phyloP scores from a whole-genome alignment of 305 asterid species.

The Fraxinus sp. region DNA sequence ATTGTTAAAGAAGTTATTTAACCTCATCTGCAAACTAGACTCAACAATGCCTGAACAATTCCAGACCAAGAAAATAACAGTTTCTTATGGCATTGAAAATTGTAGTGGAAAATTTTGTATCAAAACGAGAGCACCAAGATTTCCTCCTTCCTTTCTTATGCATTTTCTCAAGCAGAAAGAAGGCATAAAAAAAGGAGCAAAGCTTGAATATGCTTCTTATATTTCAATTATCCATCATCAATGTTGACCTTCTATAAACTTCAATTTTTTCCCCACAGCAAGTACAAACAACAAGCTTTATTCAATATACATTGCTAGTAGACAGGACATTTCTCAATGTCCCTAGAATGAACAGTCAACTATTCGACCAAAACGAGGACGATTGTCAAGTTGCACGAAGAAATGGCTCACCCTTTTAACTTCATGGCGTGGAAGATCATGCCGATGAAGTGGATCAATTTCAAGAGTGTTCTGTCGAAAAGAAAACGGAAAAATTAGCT shows the following conservation, averaged over 20 bases:
- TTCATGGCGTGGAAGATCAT: conserved; percentile 52
- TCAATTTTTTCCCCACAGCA: not conserved
- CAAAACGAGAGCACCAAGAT: not conserved
- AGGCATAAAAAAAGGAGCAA: not conserved
- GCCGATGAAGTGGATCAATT: conserved; percentile 34
- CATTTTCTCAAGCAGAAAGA: not conserved
- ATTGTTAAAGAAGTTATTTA: not conserved
- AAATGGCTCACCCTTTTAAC: conserved; percentile 38
- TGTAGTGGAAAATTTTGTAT: not conserved
- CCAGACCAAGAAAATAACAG: not conserved
- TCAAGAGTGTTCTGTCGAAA: conserved; percentile 44
- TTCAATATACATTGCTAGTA: not conserved
- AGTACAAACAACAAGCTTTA: not conserved
- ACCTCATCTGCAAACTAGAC: not conserved
- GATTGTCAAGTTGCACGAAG: not conserved
- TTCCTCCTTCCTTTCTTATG: not conserved
- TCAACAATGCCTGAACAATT: not conserved
- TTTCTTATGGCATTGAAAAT: not conserved
- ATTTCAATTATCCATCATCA: not conserved
- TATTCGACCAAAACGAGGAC: not conserved
- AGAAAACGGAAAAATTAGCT: not conserved
- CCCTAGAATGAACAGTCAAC: not conserved
- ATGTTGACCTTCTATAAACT: not conserved
- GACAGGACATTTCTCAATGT: not conserved
- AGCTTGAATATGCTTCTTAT: not conserved